These are phyloP conservation scores for Phalaenopsis equestris DNA, from an alignment of 106 monocot genomes.

Conservation along the genomic window DNA sequence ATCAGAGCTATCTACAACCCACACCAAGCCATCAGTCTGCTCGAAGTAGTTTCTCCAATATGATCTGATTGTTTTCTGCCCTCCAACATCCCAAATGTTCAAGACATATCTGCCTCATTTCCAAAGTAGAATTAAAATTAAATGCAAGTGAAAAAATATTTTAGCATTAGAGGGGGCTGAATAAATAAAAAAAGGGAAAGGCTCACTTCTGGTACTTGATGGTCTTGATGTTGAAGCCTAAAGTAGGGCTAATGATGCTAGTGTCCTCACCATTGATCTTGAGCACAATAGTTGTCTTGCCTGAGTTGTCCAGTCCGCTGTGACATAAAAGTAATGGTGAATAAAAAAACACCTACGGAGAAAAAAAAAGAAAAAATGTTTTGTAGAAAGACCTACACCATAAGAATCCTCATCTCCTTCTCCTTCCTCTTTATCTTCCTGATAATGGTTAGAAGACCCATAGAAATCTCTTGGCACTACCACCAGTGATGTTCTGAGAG, in stretches of 20 bases:
- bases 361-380: not conserved
- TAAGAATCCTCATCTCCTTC: slow-evolving; percentile 88
- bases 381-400: slow-evolving; percentile 3
- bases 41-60: slow-evolving; percentile 99
- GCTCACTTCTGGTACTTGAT: slow-evolving; percentile 80
- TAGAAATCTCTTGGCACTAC: slow-evolving; percentile 9
- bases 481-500: not conserved
- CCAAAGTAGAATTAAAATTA: not conserved
- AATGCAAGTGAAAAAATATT: not conserved
- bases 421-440: slow-evolving; percentile 92
- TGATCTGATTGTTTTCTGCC: slow-evolving; percentile 92
- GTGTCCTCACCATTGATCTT: slow-evolving; percentile 97
- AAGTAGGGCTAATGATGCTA: slow-evolving; percentile 88
- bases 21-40: slow-evolving; percentile 94
- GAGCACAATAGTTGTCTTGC: slow-evolving; percentile 96
- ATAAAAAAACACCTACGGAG: not conserved
- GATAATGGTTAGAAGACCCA: slow-evolving; percentile 97
- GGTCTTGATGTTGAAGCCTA: slow-evolving; percentile 98
- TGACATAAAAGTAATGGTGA: not conserved
- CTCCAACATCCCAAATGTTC: slow-evolving; percentile 97
- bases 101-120: slow-evolving; percentile 49
- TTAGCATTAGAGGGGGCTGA: not conserved
- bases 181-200: not conserved
- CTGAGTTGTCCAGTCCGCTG: slow-evolving; percentile 93
- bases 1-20: slow-evolving; percentile 98